Conservation (phyloP, 495 filamentous ascomycete genomes). For the Lineolata rhizophorae region DNA sequence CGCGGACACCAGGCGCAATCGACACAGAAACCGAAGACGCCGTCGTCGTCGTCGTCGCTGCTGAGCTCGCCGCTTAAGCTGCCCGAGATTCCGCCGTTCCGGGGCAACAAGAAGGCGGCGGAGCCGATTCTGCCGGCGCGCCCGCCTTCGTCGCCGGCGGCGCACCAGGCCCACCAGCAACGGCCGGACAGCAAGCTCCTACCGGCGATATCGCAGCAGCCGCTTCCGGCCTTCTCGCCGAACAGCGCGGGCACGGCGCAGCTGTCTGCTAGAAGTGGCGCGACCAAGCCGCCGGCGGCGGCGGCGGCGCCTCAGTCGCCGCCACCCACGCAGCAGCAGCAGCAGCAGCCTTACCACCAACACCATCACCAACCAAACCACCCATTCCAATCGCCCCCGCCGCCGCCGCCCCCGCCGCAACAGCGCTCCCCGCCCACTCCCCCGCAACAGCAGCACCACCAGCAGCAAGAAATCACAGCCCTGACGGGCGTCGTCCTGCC, state of each 20-base stretch:
- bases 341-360: constrained; percentile 3
- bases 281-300: no score
- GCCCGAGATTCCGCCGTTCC: constrained; percentile 11
- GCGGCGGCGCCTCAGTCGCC: no score
- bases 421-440: neutral
- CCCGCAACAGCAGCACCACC: constrained; percentile 10
- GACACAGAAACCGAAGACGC: constrained; percentile 1
- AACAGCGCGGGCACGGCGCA: no score
- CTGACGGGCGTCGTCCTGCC: constrained; percentile 73
- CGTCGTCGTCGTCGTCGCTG: neutral
- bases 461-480: constrained; percentile 29
- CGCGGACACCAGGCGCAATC: constrained; percentile 3
- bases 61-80: constrained; percentile 6
- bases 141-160: no score
- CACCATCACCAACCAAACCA: constrained; percentile 14
- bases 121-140: neutral
- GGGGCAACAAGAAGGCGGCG: constrained; percentile 3
- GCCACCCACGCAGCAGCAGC: constrained; percentile 1
- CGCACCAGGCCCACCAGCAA: neutral
- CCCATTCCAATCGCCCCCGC: constrained; percentile 4
- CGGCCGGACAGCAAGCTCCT: neutral
- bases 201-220: neutral
- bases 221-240: neutral
- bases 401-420: constrained; percentile 1
- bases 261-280: no score